phyloP scores from a whole-genome alignment of 139 green algal genomes.

The Micractinium sp. region DNA sequence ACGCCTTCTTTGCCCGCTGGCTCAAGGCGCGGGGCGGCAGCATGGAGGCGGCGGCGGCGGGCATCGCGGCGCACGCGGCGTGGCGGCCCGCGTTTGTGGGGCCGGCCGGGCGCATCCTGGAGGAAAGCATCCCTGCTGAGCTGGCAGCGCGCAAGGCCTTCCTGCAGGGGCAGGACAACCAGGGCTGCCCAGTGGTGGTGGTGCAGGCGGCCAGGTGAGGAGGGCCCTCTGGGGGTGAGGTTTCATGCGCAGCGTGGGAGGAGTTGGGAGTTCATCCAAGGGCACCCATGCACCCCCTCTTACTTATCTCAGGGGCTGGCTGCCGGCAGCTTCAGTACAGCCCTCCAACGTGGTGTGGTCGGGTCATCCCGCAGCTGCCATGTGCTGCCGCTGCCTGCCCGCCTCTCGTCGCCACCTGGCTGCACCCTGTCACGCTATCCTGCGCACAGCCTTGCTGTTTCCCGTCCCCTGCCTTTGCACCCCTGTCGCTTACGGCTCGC shows the following conservation, averaged over 20 bases:
- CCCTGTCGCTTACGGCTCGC: not conserved
- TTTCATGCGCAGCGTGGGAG: not conserved
- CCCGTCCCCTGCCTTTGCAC: no score
- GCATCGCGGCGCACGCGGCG: slow-evolving; percentile 38
- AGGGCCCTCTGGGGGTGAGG: no score
- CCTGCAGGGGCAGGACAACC: slow-evolving; percentile 47
- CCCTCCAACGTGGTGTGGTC: not conserved
- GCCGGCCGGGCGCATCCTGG: slow-evolving; percentile 23
- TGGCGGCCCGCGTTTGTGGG: slow-evolving; percentile 44
- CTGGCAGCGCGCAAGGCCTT: slow-evolving; percentile 56
- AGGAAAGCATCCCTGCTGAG: slow-evolving; percentile 47
- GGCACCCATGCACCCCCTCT: no score
- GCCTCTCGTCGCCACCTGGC: no score
- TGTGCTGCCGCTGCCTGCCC: not conserved
- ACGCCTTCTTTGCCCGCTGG: slow-evolving; percentile 36
- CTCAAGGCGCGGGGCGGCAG: slow-evolving; percentile 33
- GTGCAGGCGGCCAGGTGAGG: slow-evolving; percentile 33
- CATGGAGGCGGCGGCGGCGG: slow-evolving; percentile 28
- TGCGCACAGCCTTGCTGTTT: no score
- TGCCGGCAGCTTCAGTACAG: not conserved
- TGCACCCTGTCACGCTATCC: no score
- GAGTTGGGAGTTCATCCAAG: no score
- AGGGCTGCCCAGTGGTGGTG: slow-evolving; percentile 50
- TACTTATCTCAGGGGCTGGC: not conserved
- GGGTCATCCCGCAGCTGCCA: not conserved